Percentiles rank a stretch among this genome's conserved stretches.
Conservation (phyloP, 805 yeast species). For the Grigorovia jiainica region DNA sequence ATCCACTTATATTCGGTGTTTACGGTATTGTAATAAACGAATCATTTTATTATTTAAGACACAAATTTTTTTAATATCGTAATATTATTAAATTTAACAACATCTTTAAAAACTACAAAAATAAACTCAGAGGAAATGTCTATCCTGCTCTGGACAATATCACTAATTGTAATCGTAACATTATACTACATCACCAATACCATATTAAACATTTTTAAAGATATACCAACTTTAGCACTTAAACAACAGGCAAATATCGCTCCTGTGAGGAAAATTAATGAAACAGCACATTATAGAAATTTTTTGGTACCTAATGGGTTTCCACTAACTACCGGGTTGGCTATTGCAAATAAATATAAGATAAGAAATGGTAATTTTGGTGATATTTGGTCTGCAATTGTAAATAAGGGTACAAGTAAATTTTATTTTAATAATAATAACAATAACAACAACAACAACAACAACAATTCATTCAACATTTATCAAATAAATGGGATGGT, state of each 20-base stretch:
- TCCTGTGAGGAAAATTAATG: slow-evolving; percentile 52
- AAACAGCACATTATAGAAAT: slow-evolving; percentile 70
- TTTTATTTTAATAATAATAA: slow-evolving; percentile 15
- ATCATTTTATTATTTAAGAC: too few species aligned
- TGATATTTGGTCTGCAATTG: slow-evolving; percentile 60
- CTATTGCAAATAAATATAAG: slow-evolving; percentile 53
- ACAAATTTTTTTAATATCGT: too few species aligned
- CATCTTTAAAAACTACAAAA: too few species aligned
- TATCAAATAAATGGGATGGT: slow-evolving; percentile 19
- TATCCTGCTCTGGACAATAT: neutral
- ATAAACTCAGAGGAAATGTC: too few species aligned
- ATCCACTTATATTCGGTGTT: neutral
- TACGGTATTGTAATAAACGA: neutral
- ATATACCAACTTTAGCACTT: slow-evolving; percentile 50
- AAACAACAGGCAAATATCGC: slow-evolving; percentile 57
- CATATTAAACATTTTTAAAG: slow-evolving; percentile 26
- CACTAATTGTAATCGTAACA: neutral
- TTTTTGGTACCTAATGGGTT: slow-evolving; percentile 64
- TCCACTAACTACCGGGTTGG: slow-evolving; percentile 60
- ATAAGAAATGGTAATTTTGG: slow-evolving; percentile 65
- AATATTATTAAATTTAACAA: too few species aligned
- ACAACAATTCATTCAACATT: slow-evolving; percentile 2
- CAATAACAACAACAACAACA: too few species aligned
- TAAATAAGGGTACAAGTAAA: slow-evolving; percentile 19
- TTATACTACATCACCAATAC: slow-evolving; percentile 3